phyloP scores from a whole-genome alignment of 2,329 filamentous ascomycete genomes.

The Diaporthe longicolla region DNA sequence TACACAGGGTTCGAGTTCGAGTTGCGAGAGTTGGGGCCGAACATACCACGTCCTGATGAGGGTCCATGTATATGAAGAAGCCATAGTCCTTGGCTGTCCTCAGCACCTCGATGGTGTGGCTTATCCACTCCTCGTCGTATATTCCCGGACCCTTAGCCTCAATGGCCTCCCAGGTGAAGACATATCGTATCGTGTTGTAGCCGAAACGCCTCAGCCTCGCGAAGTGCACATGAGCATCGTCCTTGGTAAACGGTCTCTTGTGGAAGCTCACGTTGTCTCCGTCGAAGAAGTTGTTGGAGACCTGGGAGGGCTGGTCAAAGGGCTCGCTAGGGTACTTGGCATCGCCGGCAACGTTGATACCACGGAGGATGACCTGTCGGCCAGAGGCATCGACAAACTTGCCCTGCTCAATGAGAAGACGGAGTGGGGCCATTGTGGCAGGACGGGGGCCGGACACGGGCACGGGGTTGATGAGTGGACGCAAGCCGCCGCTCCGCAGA shows the following conservation, averaged over 20 bases:
- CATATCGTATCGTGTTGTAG: constrained; percentile 95
- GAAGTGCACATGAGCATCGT: constrained; percentile 90
- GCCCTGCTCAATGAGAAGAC: constrained; percentile 86
- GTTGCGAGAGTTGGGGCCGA: background rate
- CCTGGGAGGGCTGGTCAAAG: constrained; percentile 86
- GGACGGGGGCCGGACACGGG: constrained; percentile 1
- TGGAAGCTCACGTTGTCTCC: constrained; percentile 93
- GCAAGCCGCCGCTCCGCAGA: constrained; percentile 17
- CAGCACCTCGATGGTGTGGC: constrained; percentile 89
- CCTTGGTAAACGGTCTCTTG: constrained; percentile 83
- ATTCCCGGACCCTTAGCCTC: constrained; percentile 90
- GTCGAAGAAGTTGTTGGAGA: constrained; percentile 86
- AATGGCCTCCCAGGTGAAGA: constrained; percentile 99
- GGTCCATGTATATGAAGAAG: constrained; percentile 98
- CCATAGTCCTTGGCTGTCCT: constrained; percentile 89
- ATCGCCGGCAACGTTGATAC: constrained; percentile 94
- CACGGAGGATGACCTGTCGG: constrained; percentile 88
- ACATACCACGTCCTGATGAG: constrained; percentile 95
- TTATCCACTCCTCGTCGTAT: constrained; percentile 95
- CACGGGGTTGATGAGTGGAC: background rate
- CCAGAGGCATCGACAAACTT: constrained; percentile 86
- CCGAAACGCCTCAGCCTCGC: constrained; percentile 87
- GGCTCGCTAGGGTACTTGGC: constrained; percentile 84
- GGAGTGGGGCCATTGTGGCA: constrained; percentile 76
- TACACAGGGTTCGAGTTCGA: constrained; percentile 45